Evolutionary conservation across 2,329 filamentous ascomycete species (phyloP), one percentile per base, ranked within the genome.

Genomic region (Coniochaeta hoffmannii): DNA sequence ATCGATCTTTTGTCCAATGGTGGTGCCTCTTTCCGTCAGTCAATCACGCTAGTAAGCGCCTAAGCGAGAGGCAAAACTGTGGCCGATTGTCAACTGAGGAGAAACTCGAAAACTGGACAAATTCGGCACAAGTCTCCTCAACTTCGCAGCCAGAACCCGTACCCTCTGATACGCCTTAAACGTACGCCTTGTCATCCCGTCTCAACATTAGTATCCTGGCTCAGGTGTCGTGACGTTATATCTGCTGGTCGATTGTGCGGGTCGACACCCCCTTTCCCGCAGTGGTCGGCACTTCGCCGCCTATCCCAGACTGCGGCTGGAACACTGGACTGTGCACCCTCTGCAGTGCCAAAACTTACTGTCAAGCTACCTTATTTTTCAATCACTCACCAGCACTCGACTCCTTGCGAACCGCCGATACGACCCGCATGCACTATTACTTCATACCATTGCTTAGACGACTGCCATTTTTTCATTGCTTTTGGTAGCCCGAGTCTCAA

Each of bases 21-120:
- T 24, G 12, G 30, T 8, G 38, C 46, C 46, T 50, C 15, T 9
- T 26, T 50, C 46, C 30, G 30, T 31, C 46, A 12, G 38, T 22
- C 41, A 26, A 7, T 22, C 15, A 51, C 28, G 49, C 49, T 51
- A 51, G 19, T 34, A 51, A 34, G 49, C 49, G 49, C 49, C 49
- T 51, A 51, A 51, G 49, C 49, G 49, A 51, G 49, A 51, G 49
- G 28, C 32, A 28, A 51, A 46, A n/a, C 17, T 19, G 4, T n/a
- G 10, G 36, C 17, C n/a, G 17, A 19, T n/a, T 4, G 34, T 15
- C 12, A 38, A 32, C 30, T 19, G 35, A 44, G n/a, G 11, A 46
- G 41, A 46, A 46, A 28, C 19, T 46, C 24, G 5, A 19, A 28
- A 46, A 46, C 41, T 46, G 24, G 41, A 10, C 22, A 28, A 17